These are phyloP conservation scores for Corylus heterophylla DNA, from an alignment of 306 rosid species.

Conservation along the genomic window DNA sequence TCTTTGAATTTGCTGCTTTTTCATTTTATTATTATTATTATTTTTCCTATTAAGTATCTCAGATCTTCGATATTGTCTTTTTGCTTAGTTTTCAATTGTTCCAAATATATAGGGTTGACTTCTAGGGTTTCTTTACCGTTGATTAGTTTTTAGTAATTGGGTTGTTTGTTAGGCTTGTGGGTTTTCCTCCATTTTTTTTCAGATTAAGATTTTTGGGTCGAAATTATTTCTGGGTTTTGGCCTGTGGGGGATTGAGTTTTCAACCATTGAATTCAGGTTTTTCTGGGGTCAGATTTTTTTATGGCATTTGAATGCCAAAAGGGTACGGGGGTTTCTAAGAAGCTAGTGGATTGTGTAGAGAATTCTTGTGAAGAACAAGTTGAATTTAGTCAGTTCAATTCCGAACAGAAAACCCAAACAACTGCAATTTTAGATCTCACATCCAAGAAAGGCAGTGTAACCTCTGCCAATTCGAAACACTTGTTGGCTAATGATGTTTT, in stretches of 20 bases:
- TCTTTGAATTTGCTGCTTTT: background rate
- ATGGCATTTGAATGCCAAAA: slow-evolving; percentile 89
- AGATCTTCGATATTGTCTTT: slow-evolving; percentile 9
- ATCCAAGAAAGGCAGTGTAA: slow-evolving; percentile 47
- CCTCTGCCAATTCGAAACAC: slow-evolving; percentile 31
- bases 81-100: slow-evolving; percentile 2
- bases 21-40: background rate
- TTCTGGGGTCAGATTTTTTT: slow-evolving; percentile 39
- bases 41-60: background rate
- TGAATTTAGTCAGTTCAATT: slow-evolving; percentile 34
- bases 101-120: slow-evolving; percentile 13
- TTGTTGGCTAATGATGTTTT: slow-evolving; percentile 38
- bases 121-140: slow-evolving; percentile 23
- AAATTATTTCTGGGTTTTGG: background rate
- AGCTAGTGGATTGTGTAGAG: slow-evolving; percentile 33
- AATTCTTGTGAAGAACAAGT: slow-evolving; percentile 37
- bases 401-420: slow-evolving; percentile 27
- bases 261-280: slow-evolving; percentile 32
- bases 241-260: slow-evolving; percentile 45
- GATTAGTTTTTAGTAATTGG: slow-evolving; percentile 9
- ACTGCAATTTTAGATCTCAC: slow-evolving; percentile 16
- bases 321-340: slow-evolving; percentile 52
- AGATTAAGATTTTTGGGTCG: background rate
- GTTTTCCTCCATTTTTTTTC: slow-evolving; percentile 5
- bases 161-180: slow-evolving; percentile 4